Evolutionary conservation across 208 protist genomes (phyloP), one percentile per base, ranked within the genome.

Genomic region (Leishmania tarentolae): DNA sequence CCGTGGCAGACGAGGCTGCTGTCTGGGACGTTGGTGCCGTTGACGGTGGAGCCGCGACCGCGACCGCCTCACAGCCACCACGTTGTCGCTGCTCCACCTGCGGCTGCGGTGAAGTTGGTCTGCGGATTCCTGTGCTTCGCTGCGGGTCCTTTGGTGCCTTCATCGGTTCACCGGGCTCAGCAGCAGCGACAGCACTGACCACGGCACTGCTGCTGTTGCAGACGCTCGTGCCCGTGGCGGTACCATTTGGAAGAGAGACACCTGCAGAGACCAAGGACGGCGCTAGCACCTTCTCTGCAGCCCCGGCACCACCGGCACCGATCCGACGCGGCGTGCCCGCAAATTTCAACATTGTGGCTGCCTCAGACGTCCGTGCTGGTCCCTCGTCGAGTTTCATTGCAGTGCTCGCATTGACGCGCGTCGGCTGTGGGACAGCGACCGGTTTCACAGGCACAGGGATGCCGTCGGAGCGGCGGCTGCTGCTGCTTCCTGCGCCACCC

Each of bases 401-500:
- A 72, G 61, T 6, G 6, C 37, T 37, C 35, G 35, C 35, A 63
- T 66, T 7, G 21, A 46, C 37, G 19, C 40, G 13, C 75, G 75
- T 50, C 47, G 52, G 11, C 6, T 31, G 44, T 61, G 46, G 52
- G 8, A 8, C 66, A 6, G 59, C 77, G 3, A n/a, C 19, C 37
- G 7, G n/a, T n/a, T 59, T 72, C 24, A 44, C 50, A 0, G 63
- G 46, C 3, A 37, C 0, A 21, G 72, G 61, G 75, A 76, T 46
- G 28, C 46, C 46, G 1, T 80, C 75, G 56, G n/a, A n/a, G n/a
- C 72, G 82, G 79, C 37, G 65, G 65, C 78, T 77, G 75, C 72
- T 56, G 73, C 76, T 82, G 42, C n/a, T 63, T 65, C 56, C 53
- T 57, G 59, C 79, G 56, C 44, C 57, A 40, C 65, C 73, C 3